Conservation (phyloP, 2,329 filamentous ascomycete species). For the Fusarium pseudoanthophilum region DNA sequence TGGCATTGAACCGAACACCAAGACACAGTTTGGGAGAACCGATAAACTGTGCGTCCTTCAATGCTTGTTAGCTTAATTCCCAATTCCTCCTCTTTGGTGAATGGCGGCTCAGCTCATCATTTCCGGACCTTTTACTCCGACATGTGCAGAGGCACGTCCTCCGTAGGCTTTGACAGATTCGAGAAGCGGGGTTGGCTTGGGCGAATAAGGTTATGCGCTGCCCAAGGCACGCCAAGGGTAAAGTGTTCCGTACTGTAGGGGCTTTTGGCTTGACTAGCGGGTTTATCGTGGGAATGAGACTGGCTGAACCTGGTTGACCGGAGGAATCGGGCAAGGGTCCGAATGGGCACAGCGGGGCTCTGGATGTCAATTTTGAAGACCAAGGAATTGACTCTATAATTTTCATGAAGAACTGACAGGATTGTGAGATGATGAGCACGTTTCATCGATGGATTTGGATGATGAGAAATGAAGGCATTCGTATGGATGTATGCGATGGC, state of each 20-base stretch:
- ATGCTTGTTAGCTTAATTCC: neutral
- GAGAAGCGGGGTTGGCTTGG: neutral
- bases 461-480: neutral
- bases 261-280: conserved; percentile 26
- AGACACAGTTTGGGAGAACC: neutral
- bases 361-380: neutral
- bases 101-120: neutral
- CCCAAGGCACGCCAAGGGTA: neutral
- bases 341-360: neutral
- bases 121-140: conserved; percentile 28
- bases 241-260: neutral
- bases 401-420: too few species aligned
- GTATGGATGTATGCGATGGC: neutral
- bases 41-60: neutral
- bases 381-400: neutral
- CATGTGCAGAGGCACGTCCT: neutral
- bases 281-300: conserved; percentile 29
- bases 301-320: neutral
- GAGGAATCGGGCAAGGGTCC: conserved; percentile 28
- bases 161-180: neutral
- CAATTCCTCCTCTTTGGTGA: neutral
- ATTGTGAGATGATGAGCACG: too few species aligned
- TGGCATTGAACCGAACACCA: neutral
- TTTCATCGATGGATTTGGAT: too few species aligned
- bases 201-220: neutral